Base-by-base conservation (phyloP, 2,329 filamentous ascomycete species). In the Hypoxylon sp. region DNA sequence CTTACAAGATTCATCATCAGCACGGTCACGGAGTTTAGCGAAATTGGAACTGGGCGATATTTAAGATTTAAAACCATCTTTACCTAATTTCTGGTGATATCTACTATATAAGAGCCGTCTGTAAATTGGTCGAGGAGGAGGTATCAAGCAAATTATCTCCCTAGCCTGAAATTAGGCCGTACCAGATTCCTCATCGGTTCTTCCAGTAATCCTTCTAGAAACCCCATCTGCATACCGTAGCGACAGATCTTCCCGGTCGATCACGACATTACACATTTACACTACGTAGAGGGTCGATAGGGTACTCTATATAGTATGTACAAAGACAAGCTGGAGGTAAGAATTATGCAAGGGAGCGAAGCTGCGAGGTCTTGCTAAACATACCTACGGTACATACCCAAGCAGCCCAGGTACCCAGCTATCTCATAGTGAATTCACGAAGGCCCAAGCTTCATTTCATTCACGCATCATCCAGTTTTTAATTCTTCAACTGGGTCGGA, bases 191-290 rank as follows among this genome's bases (percentile, higher is more conserved):
- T 63, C 21, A n/a, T 13, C 45, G 53, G 30, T 38, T n/a, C 28
- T 56, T 56, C 25, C 25, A 52, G 21, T 50, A 55, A 51, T 19
- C 46, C 51, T 67, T 69, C 67, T 63, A 64, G 67, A 69, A 69
- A 48, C 49, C 19, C 60, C 36, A 61, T 64, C 55, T 59, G 63
- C 56, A 60, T 60, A 50, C 58, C 28, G 58, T 60, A 50, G 60
- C 28, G 58, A 58, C 49, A 63, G 55, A 66, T 69, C 63, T 53
- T 51, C 60, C 63, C 66, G 66, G 63, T 21, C 59, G 63, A 69
- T 69, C 66, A 60, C 59, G 45, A 55, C 56, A 63, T 63, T 63
- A 51, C 23, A 55, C 2, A 23, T 28, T 30, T 46, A 60, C 38
- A 13, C 50, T 51, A 63, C 28, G 28, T 30, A 30, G 45, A 32